These are phyloP conservation scores for Oxyria digyna DNA, from an alignment of 148 eudicot genomes.

Conservation along the genomic window DNA sequence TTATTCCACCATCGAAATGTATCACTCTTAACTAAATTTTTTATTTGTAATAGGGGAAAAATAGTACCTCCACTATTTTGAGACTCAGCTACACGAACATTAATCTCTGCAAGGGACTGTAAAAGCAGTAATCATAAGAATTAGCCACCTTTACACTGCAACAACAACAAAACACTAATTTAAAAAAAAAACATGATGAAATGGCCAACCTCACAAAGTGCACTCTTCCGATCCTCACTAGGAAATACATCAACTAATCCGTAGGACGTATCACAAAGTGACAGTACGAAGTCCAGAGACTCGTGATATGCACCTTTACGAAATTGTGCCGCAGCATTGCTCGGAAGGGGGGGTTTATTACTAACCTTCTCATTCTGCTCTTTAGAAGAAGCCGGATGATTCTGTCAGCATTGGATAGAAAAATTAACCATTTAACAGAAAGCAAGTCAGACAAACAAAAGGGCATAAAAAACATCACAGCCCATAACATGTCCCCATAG, in stretches of 20 bases:
- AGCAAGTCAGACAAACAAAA: not conserved
- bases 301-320: slow-evolving; percentile 93
- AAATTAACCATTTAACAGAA: not conserved
- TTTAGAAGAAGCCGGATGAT: slow-evolving; percentile 46
- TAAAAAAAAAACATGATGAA: slow-evolving; percentile 1
- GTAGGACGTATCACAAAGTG: slow-evolving; percentile 90
- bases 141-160: not conserved
- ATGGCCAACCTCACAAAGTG: slow-evolving; percentile 72
- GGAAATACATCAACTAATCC: slow-evolving; percentile 96
- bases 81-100: slow-evolving; percentile 58
- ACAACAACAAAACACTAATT: not conserved
- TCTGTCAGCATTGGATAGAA: slow-evolving; percentile 27
- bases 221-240: slow-evolving; percentile 84
- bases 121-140: slow-evolving; percentile 18
- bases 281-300: slow-evolving; percentile 87
- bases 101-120: slow-evolving; percentile 90
- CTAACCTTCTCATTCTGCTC: slow-evolving; percentile 44
- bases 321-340: slow-evolving; percentile 49
- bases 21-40: not conserved
- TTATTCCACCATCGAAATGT: not conserved
- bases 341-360: slow-evolving; percentile 84
- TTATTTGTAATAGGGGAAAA: not conserved
- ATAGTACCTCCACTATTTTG: slow-evolving; percentile 80
- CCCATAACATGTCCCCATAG: not conserved
- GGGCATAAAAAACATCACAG: not conserved